Evolutionary conservation across 2,329 filamentous ascomycete genomes (phyloP).

Genomic region (Claviceps digitariae): DNA sequence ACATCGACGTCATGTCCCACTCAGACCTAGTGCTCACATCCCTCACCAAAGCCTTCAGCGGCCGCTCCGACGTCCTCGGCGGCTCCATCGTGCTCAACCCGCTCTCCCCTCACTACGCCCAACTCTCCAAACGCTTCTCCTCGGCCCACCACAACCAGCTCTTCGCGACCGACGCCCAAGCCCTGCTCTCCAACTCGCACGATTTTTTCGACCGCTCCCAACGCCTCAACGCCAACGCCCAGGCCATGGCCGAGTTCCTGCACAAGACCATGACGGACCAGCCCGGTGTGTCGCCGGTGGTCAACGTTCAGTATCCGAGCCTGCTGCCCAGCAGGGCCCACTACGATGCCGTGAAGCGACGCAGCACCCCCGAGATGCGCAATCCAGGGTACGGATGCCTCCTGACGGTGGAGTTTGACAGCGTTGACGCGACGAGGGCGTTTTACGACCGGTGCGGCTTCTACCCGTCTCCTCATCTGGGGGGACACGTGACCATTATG

Average conservation of each 20-base stretch:
- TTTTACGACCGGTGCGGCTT: conserved; percentile 38
- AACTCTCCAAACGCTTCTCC: conserved; percentile 19
- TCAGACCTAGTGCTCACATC: conserved; percentile 38
- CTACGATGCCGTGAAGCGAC: conserved; percentile 23
- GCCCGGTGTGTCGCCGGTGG: conserved; percentile 20
- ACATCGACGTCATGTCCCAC: conserved; percentile 33
- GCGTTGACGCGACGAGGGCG: conserved; percentile 22
- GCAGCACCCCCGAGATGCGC: conserved; percentile 28
- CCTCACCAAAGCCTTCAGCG: conserved; percentile 46
- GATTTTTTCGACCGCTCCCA: conserved; percentile 27
- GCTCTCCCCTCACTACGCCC: conserved; percentile 24
- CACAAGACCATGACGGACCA: conserved; percentile 13
- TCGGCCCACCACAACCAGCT: conserved; percentile 28
- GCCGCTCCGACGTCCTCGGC: conserved; percentile 40
- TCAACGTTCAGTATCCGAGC: conserved; percentile 30
- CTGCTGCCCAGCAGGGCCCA: conserved; percentile 18
- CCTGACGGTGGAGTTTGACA: conserved; percentile 35
- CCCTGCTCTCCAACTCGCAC: conserved; percentile 30
- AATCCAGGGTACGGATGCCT: conserved; percentile 41
- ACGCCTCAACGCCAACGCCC: conserved; percentile 30
- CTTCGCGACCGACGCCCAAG: conserved; percentile 31
- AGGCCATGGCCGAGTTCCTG: conserved; percentile 27
- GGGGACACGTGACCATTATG: conserved; percentile 36
- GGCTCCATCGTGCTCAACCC: conserved; percentile 38
- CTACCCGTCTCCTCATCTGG: conserved; percentile 39